Base-by-base conservation (phyloP, 1,139 yeast genomes). In the Geotrichum carabidarum region DNA sequence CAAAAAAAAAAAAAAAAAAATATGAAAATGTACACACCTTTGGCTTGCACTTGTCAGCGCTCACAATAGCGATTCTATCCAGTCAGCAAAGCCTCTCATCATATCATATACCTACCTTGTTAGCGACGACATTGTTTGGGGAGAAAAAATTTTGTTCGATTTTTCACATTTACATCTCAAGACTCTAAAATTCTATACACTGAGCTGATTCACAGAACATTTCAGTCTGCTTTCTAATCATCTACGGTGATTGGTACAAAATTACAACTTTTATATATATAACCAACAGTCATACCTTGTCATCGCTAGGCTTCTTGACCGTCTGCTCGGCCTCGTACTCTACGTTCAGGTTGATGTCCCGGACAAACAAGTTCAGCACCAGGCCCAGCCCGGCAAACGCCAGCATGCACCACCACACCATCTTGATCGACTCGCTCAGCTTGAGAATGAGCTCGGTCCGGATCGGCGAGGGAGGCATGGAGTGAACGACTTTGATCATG, bases 1-100 rank as follows among this genome's bases (percentile, higher is more conserved):
- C 34, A 17, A 18, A 31, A 44, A 36, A n/a, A 2, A 18, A 38
- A 15, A 22, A n/a, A n/a, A n/a, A n/a, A n/a, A n/a, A n/a, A n/a
- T n/a, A n/a, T 22, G 31, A 17, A 45, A 15, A 27, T 5, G 14
- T 17, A 43, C 52, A 31, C 45, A 58, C 61, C 62, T 90, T 91
- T 55, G 99, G 99, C 73, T 91, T 93, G 78, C 99, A 93, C 75
- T 81, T 90, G 79, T 93, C 99, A 46, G 82, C 80, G 57, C 84
- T 83, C 72, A 93, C 95, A 73, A 93, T 90, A 63, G 99, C 98
- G 72, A 93, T 90, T 59, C 69, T 53, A 41, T 17, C 30, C 14
- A 18, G 50, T 46, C 47, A 52, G 48, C 31, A 12, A 46, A 32
- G n/a, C 17, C 9, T 36, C 17, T 6, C 7, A 9, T 17, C n/a